Percentiles rank a stretch among this genome's conserved stretches.
phyloP scores from a whole-genome alignment of 176 grass and related monocot species.

The Carex myosuroides region DNA sequence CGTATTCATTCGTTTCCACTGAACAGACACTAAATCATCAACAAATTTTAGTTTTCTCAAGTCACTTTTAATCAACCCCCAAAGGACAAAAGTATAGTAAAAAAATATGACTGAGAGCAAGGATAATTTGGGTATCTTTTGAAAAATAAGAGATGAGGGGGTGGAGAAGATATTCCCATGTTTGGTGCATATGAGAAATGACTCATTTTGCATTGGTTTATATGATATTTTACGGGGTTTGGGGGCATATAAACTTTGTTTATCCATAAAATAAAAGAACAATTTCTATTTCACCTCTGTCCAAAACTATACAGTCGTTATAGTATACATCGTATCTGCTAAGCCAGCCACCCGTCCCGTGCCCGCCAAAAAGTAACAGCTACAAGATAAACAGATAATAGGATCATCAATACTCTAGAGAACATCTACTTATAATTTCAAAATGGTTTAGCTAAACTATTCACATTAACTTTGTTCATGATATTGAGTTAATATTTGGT shows the following conservation, averaged over 20 bases:
- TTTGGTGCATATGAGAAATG: neutral
- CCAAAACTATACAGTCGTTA: conserved; percentile 92
- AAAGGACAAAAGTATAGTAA: neutral
- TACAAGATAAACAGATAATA: conserved; percentile 32
- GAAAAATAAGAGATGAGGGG: neutral
- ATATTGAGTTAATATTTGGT: neutral
- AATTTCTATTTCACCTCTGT: conserved; percentile 55
- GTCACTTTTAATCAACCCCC: neutral
- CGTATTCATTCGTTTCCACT: conserved; percentile 81
- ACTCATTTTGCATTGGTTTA: neutral
- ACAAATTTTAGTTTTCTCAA: conserved; percentile 10
- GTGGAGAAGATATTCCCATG: neutral
- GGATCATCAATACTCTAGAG: too few species aligned
- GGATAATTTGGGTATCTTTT: neutral
- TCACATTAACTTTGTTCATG: neutral
- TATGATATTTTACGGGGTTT: neutral
- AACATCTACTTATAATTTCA: neutral
- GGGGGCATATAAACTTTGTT: neutral
- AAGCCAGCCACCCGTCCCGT: conserved; percentile 93
- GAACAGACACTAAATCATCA: conserved; percentile 67
- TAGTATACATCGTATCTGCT: conserved; percentile 96
- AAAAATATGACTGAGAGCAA: neutral
- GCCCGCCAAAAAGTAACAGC: conserved; percentile 95
- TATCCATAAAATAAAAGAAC: neutral
- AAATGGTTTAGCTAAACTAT: neutral